These are phyloP conservation scores for Bimuria novae-zelandiae DNA, from an alignment of 2,329 filamentous ascomycete genomes.

Conservation along the genomic window DNA sequence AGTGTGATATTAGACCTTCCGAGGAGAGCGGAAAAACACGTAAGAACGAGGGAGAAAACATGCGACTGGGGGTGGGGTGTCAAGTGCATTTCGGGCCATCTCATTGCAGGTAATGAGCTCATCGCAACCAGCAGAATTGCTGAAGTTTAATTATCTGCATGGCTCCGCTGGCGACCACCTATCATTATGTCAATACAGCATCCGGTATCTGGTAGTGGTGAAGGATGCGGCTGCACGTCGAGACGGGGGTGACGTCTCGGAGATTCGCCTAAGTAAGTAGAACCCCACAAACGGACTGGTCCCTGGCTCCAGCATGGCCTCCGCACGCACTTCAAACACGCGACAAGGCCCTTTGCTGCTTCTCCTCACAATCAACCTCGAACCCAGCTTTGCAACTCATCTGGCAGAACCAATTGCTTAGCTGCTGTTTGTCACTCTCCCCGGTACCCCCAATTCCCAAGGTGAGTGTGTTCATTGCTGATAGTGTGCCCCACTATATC, in stretches of 20 bases:
- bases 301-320: slow-evolving; percentile 14
- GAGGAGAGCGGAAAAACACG: too few species aligned
- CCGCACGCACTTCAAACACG: slow-evolving; percentile 15
- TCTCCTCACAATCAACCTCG: not conserved
- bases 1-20: too few species aligned
- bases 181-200: too few species aligned
- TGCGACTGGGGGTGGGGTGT: too few species aligned
- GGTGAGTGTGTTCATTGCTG: slow-evolving; percentile 4
- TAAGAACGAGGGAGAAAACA: too few species aligned
- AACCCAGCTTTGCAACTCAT: slow-evolving; percentile 2
- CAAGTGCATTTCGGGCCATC: too few species aligned
- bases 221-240: slow-evolving; percentile 5
- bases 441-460: not conserved
- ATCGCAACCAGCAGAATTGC: too few species aligned
- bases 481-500: slow-evolving; percentile 12
- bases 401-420: slow-evolving; percentile 8
- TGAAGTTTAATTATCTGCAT: too few species aligned
- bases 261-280: slow-evolving; percentile 17
- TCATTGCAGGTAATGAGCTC: too few species aligned
- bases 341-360: slow-evolving; percentile 8
- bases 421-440: not conserved
- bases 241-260: slow-evolving; percentile 18
- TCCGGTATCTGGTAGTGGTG: too few species aligned
- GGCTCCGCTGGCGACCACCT: too few species aligned
- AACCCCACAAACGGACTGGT: slow-evolving; percentile 22